Conservation (phyloP, 345 rosid species). For the Alliaria petiolata region DNA sequence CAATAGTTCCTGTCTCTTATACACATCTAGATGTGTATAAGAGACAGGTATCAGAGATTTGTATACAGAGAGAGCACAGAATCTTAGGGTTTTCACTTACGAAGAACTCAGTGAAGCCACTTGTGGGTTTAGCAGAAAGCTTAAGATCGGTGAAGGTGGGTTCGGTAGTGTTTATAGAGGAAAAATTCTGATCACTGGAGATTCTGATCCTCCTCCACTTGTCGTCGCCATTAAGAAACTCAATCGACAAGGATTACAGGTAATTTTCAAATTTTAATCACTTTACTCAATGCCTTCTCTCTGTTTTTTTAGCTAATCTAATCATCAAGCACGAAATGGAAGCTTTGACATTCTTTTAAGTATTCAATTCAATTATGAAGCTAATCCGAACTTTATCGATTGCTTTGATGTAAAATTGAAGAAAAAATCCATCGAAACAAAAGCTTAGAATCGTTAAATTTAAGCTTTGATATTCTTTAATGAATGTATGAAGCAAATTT, state of each 20-base stretch:
- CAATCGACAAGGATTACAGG: conserved; percentile 71
- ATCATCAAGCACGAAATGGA: not conserved
- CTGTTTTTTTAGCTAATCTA: not conserved
- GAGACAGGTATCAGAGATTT: conserved; percentile 59
- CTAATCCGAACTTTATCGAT: not conserved
- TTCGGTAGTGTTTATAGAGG: conserved; percentile 79
- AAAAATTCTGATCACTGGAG: conserved; percentile 42
- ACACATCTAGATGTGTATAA: conserved; percentile 34
- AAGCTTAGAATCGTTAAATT: not conserved
- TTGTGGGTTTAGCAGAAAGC: conserved; percentile 48
- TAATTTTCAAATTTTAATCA: not conserved
- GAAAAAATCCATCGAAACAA: not conserved
- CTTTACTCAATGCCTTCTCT: not conserved
- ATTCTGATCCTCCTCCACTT: conserved; percentile 37
- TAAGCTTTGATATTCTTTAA: not conserved
- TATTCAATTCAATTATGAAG: not conserved
- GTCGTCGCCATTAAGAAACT: conserved; percentile 82
- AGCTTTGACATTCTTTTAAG: not conserved
- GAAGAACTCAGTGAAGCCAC: conserved; percentile 76
- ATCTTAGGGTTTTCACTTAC: conserved; percentile 60
- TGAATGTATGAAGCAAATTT: not conserved
- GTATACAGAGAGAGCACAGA: conserved; percentile 59
- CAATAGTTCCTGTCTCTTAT: conserved; percentile 32
- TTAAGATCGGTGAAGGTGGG: conserved; percentile 92
- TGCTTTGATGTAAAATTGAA: not conserved